Conservation (phyloP, 768 basidiomycete species). For the Hortiboletus flavorubellus region DNA sequence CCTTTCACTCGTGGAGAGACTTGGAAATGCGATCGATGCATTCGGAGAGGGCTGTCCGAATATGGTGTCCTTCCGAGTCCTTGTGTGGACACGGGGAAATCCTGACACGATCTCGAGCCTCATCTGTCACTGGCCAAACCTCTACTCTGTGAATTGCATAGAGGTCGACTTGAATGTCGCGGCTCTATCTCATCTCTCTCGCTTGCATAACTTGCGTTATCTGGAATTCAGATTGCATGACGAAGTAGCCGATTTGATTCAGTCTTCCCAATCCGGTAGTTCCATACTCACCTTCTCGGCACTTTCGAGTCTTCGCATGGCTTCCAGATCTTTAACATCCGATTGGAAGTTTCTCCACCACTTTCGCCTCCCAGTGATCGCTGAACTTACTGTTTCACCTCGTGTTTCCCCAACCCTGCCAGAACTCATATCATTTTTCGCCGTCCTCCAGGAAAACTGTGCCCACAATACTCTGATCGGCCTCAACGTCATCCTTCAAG, state of each 20-base stretch:
- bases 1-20: not conserved
- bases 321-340: not conserved
- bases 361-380: not conserved
- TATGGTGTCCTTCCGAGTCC: not conserved
- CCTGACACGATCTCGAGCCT: not conserved
- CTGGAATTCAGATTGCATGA: not conserved
- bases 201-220: not conserved
- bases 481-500: not conserved
- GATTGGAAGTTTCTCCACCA: not conserved
- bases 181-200: slow-evolving; percentile 5
- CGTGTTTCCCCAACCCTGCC: not conserved
- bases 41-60: slow-evolving; percentile 4
- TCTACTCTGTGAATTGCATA: not conserved
- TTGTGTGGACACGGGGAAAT: not conserved
- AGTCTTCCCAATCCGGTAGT: not conserved
- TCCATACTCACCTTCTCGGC: not conserved
- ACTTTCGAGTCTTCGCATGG: not conserved
- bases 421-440: slow-evolving; percentile 4
- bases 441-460: not conserved
- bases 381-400: not conserved
- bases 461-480: too few relatives aligned
- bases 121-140: slow-evolving; percentile 8
- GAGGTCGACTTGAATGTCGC: not conserved
- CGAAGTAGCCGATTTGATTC: not conserved
- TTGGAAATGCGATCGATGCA: not conserved